A percentile compares a stretch with the other conserved stretches of the same genome.
Evolutionary conservation across 805 yeast species (phyloP).

Genomic region (Kodamaea neixiangensis): DNA sequence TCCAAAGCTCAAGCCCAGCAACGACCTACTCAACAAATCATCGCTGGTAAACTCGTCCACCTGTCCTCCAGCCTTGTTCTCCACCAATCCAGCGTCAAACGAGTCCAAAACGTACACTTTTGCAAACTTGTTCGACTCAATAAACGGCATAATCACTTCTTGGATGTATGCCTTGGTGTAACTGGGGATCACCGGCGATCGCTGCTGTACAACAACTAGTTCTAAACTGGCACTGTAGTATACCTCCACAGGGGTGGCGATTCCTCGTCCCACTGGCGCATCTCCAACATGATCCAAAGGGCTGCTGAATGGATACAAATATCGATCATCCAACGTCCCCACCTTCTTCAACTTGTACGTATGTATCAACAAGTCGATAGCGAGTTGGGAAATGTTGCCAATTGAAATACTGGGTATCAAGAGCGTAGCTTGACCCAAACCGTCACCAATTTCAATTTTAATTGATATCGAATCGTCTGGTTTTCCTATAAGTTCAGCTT

Average conservation of each 20-base stretch:
- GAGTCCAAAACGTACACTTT: conserved; percentile 66
- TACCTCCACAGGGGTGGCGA: conserved; percentile 68
- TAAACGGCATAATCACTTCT: conserved; percentile 53
- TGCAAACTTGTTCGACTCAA: conserved; percentile 40
- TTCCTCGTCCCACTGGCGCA: conserved; percentile 24
- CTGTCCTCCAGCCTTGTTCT: conserved; percentile 20
- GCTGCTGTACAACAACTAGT: conserved; percentile 69
- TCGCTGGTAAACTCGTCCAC: conserved; percentile 31
- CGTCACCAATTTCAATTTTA: too few relatives aligned
- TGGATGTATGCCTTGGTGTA: conserved; percentile 50
- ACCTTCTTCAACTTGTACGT: conserved; percentile 55
- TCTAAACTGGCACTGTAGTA: conserved; percentile 45
- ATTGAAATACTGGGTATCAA: conserved; percentile 79
- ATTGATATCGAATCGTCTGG: too few relatives aligned
- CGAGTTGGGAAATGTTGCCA: conserved; percentile 88
- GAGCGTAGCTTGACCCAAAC: conserved; percentile 23
- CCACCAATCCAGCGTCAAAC: conserved; percentile 61
- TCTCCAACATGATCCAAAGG: conserved; percentile 56
- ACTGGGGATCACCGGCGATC: conserved; percentile 82
- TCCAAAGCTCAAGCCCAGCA: conserved; percentile 28
- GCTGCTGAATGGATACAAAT: conserved; percentile 79
- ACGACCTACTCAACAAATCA: conserved; percentile 32
- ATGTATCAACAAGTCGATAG: conserved; percentile 71
- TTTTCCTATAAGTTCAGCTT: too few relatives aligned
- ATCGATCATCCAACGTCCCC: conserved; percentile 57